Percentiles rank a stretch among this genome's conserved stretches.
Evolutionary conservation across 2,329 filamentous ascomycete genomes (phyloP).

Genomic region (Grosmannia penicillata): DNA sequence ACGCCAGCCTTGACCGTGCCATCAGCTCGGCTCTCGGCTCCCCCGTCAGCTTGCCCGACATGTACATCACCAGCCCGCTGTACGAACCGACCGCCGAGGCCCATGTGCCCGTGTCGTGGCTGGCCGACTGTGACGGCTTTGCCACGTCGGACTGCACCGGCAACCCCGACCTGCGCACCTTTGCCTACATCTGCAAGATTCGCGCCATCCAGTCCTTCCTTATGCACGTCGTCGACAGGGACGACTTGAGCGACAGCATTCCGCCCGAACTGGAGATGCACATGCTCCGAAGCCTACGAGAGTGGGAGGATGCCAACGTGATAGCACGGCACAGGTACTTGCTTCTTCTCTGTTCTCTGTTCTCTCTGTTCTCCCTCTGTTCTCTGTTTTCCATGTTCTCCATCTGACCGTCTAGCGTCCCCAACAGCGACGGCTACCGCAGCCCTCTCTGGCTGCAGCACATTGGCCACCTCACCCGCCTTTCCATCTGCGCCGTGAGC

Average conservation of each 20-base stretch:
- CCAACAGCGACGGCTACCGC: constrained; percentile 4
- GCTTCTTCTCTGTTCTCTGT: no score
- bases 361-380: not conserved
- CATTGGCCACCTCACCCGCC: constrained; percentile 5
- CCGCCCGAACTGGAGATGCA: constrained; percentile 1
- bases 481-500: constrained; percentile 2
- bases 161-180: constrained; percentile 4
- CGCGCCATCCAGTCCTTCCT: constrained; percentile 1
- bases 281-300: not conserved
- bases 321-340: constrained; percentile 2
- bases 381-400: not conserved
- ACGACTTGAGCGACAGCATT: not conserved
- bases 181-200: constrained; percentile 6
- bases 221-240: constrained; percentile 1
- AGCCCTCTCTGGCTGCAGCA: constrained; percentile 4
- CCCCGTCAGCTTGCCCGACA: constrained; percentile 5
- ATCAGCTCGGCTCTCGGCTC: constrained; percentile 2
- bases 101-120: constrained; percentile 1
- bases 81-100: constrained; percentile 1
- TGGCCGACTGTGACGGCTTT: not conserved
- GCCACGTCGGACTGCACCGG: not conserved
- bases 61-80: constrained; percentile 4
- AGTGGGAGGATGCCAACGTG: constrained; percentile 3
- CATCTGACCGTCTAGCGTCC: not conserved
- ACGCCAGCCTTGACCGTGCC: constrained; percentile 1